A percentile compares a stretch with the other conserved stretches of the same genome.
phyloP scores from a whole-genome alignment of 805 yeast species.

The Yamadazyma olivae region DNA sequence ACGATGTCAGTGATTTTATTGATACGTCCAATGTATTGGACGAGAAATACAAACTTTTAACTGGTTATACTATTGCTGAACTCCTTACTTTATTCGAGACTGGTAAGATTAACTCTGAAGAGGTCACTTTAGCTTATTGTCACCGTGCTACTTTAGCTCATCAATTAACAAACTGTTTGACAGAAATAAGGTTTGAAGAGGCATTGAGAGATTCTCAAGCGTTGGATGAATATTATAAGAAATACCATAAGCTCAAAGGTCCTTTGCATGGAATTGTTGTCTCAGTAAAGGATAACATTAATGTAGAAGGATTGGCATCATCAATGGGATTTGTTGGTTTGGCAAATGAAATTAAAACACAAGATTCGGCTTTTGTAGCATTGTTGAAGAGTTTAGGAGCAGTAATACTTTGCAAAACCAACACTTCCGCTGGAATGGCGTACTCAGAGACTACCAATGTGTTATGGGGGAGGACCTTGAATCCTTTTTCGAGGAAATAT shows the following conservation, averaged over 20 bases:
- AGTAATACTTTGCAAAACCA: slow-evolving; percentile 53
- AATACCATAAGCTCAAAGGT: slow-evolving; percentile 17
- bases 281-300: slow-evolving; percentile 42
- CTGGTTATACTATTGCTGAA: slow-evolving; percentile 1
- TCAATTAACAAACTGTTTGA: slow-evolving; percentile 43
- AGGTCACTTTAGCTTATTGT: slow-evolving; percentile 42
- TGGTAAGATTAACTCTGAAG: neutral
- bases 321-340: slow-evolving; percentile 49
- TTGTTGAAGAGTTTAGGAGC: slow-evolving; percentile 48
- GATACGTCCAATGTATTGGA: slow-evolving; percentile 4
- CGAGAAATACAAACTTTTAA: slow-evolving; percentile 1
- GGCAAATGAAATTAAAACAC: slow-evolving; percentile 31
- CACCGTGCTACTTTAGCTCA: slow-evolving; percentile 58
- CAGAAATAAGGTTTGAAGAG: slow-evolving; percentile 31
- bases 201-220: slow-evolving; percentile 21
- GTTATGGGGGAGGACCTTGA: slow-evolving; percentile 45
- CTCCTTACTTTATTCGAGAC: neutral
- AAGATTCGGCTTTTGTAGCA: slow-evolving; percentile 38
- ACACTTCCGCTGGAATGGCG: slow-evolving; percentile 51
- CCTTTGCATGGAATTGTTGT: slow-evolving; percentile 31
- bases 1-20: slow-evolving; percentile 8
- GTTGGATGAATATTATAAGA: slow-evolving; percentile 20
- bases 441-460: slow-evolving; percentile 44
- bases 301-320: slow-evolving; percentile 46
- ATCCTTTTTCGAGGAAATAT: slow-evolving; percentile 38